Evolutionary conservation across 139 green algal genomes (phyloP).

Genomic region (Micromonas pusilla): DNA sequence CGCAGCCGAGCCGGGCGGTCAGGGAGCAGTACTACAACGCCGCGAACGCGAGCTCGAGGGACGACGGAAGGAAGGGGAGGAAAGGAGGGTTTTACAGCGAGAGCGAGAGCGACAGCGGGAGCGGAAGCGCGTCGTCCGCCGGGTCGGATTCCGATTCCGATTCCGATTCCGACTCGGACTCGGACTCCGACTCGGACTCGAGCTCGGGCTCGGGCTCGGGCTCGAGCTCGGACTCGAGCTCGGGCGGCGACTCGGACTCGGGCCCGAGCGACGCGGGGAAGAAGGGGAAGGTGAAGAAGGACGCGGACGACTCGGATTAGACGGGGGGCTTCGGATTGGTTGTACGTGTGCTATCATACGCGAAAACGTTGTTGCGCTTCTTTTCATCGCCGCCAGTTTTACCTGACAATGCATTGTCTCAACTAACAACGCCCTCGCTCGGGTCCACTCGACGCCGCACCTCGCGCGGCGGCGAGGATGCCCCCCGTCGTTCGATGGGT

Average conservation of each 20-base stretch:
- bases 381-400: no score
- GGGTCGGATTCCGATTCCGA: background rate
- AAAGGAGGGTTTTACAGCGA: conserved; percentile 19
- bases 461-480: no score
- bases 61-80: background rate
- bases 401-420: no score
- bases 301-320: no score
- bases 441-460: no score
- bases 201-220: background rate
- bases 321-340: no score
- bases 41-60: background rate
- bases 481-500: no score
- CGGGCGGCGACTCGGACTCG: background rate
- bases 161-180: background rate
- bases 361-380: background rate
- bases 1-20: background rate
- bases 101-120: background rate
- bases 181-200: background rate
- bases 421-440: no score
- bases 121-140: no score
- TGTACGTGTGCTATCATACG: background rate
- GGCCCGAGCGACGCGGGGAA: background rate
- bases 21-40: conserved; percentile 8
- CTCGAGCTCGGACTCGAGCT: background rate
- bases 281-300: background rate